Conservation (phyloP, 2,329 filamentous ascomycete genomes). For the Colletotrichum lini region DNA sequence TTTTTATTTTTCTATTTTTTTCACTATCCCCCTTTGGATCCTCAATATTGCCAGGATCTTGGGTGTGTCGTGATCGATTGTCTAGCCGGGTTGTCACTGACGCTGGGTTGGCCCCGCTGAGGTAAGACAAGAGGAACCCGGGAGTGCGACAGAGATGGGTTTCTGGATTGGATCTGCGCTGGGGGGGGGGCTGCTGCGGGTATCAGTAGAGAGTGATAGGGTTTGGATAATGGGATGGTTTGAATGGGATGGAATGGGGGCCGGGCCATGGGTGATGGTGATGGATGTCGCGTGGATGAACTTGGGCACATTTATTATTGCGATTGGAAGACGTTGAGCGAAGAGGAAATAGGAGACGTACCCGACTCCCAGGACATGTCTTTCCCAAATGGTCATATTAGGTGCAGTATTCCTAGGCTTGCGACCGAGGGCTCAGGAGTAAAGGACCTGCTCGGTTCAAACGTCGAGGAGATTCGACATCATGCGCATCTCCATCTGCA, state of each 20-base stretch:
- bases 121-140: constrained; percentile 17
- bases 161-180: constrained; percentile 12
- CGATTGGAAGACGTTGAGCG: background rate
- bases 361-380: background rate
- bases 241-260: background rate
- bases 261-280: background rate
- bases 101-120: background rate
- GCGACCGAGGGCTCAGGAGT: background rate
- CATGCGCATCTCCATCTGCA: constrained; percentile 12
- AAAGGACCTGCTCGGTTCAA: constrained; percentile 5
- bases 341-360: background rate
- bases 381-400: background rate
- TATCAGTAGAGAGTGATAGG: background rate
- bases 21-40: background rate
- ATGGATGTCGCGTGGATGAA: background rate
- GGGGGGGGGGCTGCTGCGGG: background rate
- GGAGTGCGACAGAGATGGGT: background rate
- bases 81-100: background rate
- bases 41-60: background rate
- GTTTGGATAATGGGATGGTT: background rate
- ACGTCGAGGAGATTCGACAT: constrained; percentile 18
- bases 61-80: background rate
- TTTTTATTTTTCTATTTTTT: too few relatives aligned
- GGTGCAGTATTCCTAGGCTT: too few relatives aligned
- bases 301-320: too few relatives aligned